phyloP scores from a whole-genome alignment of 345 rosid genomes.

The Clarkia xantiana region DNA sequence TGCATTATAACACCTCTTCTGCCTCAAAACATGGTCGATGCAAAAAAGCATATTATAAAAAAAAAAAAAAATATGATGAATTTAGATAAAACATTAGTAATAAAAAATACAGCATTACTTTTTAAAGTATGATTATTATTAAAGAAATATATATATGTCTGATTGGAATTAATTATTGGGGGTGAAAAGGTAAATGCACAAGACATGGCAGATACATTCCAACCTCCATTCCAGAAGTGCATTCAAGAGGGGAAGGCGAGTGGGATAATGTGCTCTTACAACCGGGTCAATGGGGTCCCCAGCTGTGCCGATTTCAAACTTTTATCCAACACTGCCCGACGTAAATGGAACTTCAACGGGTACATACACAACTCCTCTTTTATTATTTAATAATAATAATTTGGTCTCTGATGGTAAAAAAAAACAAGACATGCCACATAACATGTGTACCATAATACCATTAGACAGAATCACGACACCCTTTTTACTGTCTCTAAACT shows the following conservation, averaged over 20 bases:
- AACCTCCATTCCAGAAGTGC: conserved; percentile 67
- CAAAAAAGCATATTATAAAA: no score
- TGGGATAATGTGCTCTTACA: conserved; percentile 84
- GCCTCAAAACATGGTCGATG: no score
- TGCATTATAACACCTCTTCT: no score
- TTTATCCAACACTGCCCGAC: conserved; percentile 43
- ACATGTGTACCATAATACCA: no score
- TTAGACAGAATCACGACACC: no score
- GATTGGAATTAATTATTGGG: background rate
- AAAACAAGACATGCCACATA: no score
- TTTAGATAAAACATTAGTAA: background rate
- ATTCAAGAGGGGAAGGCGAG: conserved; percentile 56
- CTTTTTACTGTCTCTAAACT: background rate
- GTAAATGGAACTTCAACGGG: conserved; percentile 67
- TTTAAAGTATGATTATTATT: no score
- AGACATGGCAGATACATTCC: conserved; percentile 79
- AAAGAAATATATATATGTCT: no score
- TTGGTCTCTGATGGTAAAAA: no score
- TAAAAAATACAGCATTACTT: no score
- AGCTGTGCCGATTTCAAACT: conserved; percentile 57
- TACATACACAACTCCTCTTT: conserved; percentile 10
- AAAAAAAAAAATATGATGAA: no score
- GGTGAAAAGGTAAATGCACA: conserved; percentile 41
- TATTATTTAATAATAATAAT: no score
- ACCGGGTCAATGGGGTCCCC: conserved; percentile 65